Evolutionary conservation across 345 rosid species (phyloP), one percentile per base, ranked within the genome.

Genomic region (Microthlaspi erraticum): DNA sequence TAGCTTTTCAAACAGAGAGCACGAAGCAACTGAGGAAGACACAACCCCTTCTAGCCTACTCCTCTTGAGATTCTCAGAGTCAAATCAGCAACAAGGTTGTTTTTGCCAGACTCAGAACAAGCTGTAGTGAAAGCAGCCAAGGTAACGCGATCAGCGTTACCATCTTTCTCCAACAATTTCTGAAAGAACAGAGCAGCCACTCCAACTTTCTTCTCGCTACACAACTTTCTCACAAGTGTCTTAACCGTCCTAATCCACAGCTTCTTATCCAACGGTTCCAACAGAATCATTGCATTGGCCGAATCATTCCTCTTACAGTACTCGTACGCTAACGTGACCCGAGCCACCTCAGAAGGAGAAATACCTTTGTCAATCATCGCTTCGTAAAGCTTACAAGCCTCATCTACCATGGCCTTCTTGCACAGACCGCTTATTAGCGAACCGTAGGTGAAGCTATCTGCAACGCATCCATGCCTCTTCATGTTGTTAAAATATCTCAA

Each of bases 381-480:
- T 73, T 91, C 88, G 32, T 89, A 91, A 56, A 91, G 77, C 63
- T 60, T 78, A 49, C 83, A 77, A 19, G 97, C 97, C 73, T 86
- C 88, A 23, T 77, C 86, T 67, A 93, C 80, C 86, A 71, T 91
- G 60, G 96, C 84, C 45, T 85, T 84, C 68, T 83, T 87, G 88
- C 96, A 91, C 38, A 91, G 87, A 45, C 96, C 96, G 33, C 96
- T 86, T 43, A 93, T 89, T 44, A 89, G 67, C 61, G 98, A 85
- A 57, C 98, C 93, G 49, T 87, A 91, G 1, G 97, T 83, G 62
- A 89, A 67, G 75, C 80, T 86, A 60, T 90, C 98, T 4, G 93
- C 89, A 31, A 64, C 72, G 63, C 93, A 86, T 39, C 90, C 83
- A 70, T 81, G 77, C 43, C 73, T 75, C 23, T 66, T 77, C 97